Percentiles rank a stretch among this genome's conserved stretches.
These are phyloP conservation scores for Rubia peregrina DNA, from an alignment of 305 asterid species.

Conservation along the genomic window DNA sequence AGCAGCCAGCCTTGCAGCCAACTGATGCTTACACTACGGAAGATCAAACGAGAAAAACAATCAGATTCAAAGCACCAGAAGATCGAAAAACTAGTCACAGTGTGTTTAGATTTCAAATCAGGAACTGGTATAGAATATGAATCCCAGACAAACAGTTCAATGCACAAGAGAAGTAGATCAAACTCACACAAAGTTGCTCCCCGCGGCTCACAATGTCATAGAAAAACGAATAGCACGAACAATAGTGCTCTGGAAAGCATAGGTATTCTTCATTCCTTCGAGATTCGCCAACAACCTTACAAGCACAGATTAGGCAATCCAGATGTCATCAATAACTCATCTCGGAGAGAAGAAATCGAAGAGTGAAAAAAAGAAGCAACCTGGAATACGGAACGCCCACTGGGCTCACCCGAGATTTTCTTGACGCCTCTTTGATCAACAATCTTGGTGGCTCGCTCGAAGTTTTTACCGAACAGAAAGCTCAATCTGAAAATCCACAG, in stretches of 20 bases:
- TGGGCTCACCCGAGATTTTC: conserved; percentile 66
- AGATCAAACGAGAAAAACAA: not conserved
- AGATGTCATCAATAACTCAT: not conserved
- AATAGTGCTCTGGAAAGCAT: conserved; percentile 71
- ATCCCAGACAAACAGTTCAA: not conserved
- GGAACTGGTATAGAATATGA: no score
- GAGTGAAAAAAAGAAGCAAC: conserved; percentile 18
- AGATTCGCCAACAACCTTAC: conserved; percentile 76
- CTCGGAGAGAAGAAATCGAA: not conserved
- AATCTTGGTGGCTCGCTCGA: conserved; percentile 71
- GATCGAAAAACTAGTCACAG: not conserved
- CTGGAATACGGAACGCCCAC: conserved; percentile 71
- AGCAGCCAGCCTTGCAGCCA: conserved; percentile 86
- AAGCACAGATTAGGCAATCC: not conserved
- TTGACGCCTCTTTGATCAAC: conserved; percentile 73
- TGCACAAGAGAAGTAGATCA: not conserved
- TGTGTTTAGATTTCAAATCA: not conserved
- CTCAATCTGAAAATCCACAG: conserved; percentile 43
- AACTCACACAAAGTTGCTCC: conserved; percentile 81
- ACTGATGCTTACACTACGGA: conserved; percentile 81
- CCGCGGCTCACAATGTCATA: conserved; percentile 84
- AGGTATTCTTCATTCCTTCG: conserved; percentile 72
- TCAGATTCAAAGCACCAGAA: not conserved
- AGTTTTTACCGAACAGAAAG: conserved; percentile 72
- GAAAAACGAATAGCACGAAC: conserved; percentile 86